These are phyloP conservation scores for Candida tunisiensis DNA, from an alignment of 1,139 yeast species.

Conservation along the genomic window DNA sequence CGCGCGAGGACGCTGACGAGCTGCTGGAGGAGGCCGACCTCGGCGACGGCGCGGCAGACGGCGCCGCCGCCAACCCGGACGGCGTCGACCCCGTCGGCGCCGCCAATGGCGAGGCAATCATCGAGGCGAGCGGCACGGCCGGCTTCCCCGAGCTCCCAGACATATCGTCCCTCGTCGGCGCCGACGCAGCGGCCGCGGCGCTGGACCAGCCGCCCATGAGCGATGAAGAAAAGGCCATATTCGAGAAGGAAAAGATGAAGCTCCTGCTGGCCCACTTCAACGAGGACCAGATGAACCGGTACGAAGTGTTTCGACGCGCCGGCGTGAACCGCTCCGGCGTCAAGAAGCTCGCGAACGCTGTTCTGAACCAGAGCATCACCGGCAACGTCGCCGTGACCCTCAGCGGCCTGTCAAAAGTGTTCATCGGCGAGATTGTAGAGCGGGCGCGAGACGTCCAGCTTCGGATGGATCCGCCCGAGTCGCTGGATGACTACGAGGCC, in stretches of 20 bases:
- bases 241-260: constrained; percentile 36
- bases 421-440: constrained; percentile 77
- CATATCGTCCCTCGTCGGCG: no score
- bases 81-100: no score
- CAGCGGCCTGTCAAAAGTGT: constrained; percentile 79
- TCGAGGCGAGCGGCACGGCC: no score
- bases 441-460: constrained; percentile 47
- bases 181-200: not conserved
- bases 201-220: not conserved
- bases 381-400: constrained; percentile 68
- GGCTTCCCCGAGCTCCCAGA: no score
- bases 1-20: no score
- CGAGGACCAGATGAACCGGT: constrained; percentile 72
- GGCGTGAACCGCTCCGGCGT: constrained; percentile 67
- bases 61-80: no score
- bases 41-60: no score
- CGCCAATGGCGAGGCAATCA: no score
- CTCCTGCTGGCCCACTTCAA: constrained; percentile 57
- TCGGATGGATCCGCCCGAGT: constrained; percentile 12
- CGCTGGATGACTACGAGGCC: constrained; percentile 23
- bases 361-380: constrained; percentile 69
- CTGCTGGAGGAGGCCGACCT: no score
- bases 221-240: constrained; percentile 4
- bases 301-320: constrained; percentile 76
- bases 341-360: constrained; percentile 64